Percentiles rank a stretch among this genome's conserved stretches.
These are phyloP conservation scores for Raddia distichophylla DNA, from an alignment of 176 grass and related monocot species.

Conservation along the genomic window DNA sequence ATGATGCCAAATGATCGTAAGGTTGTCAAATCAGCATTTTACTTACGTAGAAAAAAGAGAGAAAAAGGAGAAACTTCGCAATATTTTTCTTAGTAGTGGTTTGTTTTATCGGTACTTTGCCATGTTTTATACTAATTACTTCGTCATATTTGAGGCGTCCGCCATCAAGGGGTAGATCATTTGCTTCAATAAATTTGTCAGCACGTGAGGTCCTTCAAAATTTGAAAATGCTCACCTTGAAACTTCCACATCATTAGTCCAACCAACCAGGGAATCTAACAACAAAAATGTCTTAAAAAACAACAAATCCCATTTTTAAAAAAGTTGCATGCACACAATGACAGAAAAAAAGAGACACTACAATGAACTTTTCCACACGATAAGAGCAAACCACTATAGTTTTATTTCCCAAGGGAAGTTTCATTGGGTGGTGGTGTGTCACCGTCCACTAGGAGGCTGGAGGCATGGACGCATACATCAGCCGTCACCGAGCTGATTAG, in stretches of 20 bases:
- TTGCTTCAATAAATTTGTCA: neutral
- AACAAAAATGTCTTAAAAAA: neutral
- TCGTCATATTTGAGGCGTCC: too few relatives aligned
- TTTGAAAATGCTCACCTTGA: neutral
- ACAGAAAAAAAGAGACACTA: neutral
- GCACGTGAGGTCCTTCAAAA: neutral
- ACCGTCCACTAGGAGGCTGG: neutral
- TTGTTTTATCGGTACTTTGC: too few relatives aligned
- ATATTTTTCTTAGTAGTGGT: too few relatives aligned
- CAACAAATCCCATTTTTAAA: neutral
- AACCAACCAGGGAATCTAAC: conserved; percentile 6
- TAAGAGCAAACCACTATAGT: conserved; percentile 28
- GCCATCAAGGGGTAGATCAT: neutral
- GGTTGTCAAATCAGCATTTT: too few relatives aligned
- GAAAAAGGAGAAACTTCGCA: too few relatives aligned
- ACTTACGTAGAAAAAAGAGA: too few relatives aligned
- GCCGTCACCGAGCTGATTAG: neutral
- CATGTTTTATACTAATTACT: too few relatives aligned
- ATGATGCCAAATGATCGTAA: too few relatives aligned
- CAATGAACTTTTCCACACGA: conserved; percentile 21
- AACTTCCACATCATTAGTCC: neutral
- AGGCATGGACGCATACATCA: conserved; percentile 5
- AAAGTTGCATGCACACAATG: neutral
- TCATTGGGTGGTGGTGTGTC: conserved; percentile 40
- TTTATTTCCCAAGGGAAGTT: neutral